A percentile compares a stretch with the other conserved stretches of the same genome.
Evolutionary conservation across 1,284 basidiomycete genomes (phyloP).

Genomic region (Cryptococcus depauperatus): DNA sequence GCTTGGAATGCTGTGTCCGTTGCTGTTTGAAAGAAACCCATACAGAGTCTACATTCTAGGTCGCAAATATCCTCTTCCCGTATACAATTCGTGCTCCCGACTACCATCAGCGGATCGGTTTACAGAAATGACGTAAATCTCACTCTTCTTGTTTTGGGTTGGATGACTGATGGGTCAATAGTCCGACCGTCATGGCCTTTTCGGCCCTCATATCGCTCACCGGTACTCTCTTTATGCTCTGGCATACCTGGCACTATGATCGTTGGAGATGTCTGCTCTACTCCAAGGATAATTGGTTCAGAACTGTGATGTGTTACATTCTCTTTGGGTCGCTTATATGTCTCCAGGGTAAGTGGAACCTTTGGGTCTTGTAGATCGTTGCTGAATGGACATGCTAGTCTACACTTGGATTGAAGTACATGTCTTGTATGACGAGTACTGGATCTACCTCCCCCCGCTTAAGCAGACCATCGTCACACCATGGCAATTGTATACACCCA

Average conservation of each 20-base stretch:
- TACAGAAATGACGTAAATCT: too few species aligned
- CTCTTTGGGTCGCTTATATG: constrained; percentile 16
- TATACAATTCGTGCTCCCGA: too few species aligned
- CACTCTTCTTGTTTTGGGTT: too few species aligned
- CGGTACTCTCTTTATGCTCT: constrained; percentile 23
- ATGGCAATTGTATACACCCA: constrained; percentile 20
- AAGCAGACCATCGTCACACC: constrained; percentile 18
- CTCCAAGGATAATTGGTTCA: constrained; percentile 24
- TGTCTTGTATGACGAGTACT: constrained; percentile 20
- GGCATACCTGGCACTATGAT: constrained; percentile 35
- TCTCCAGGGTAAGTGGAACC: constrained; percentile 6
- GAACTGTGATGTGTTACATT: constrained; percentile 22
- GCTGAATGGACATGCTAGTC: background rate
- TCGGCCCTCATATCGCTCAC: constrained; percentile 14
- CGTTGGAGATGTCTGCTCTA: constrained; percentile 24
- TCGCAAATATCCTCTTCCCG: too few species aligned
- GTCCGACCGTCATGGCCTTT: constrained; percentile 18
- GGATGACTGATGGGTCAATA: too few species aligned
- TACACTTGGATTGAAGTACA: constrained; percentile 20
- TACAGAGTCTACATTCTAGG: too few species aligned
- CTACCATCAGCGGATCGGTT: too few species aligned
- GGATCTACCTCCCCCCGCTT: constrained; percentile 15
- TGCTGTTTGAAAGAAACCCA: too few species aligned
- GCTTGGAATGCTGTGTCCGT: too few species aligned
- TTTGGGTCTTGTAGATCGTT: background rate